Conservation (phyloP, 2,329 filamentous ascomycete species). For the Leptosphaerulina australis region DNA sequence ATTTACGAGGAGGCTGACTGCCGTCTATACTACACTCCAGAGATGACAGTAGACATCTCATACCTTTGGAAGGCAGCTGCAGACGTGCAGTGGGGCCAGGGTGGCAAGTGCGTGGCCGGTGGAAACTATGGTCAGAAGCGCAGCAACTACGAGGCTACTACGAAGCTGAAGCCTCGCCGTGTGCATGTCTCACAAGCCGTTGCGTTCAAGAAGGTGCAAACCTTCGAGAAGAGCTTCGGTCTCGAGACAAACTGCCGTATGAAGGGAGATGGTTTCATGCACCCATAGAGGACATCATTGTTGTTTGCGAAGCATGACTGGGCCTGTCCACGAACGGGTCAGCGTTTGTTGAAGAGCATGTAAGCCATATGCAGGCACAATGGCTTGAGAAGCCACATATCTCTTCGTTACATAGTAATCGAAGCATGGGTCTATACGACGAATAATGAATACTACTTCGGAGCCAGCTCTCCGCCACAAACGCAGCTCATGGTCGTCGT, state of each 20-base stretch:
- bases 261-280: constrained; percentile 44
- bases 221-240: constrained; percentile 36
- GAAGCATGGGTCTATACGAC: background rate
- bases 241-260: constrained; percentile 40
- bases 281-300: constrained; percentile 31
- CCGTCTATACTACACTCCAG: constrained; percentile 49
- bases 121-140: constrained; percentile 32
- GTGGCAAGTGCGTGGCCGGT: constrained; percentile 40
- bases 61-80: constrained; percentile 49
- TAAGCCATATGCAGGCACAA: constrained; percentile 8
- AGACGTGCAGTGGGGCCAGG: constrained; percentile 44
- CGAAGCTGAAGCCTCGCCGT: constrained; percentile 30
- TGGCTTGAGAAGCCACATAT: background rate
- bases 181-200: constrained; percentile 23
- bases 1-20: constrained; percentile 50
- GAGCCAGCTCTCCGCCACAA: background rate
- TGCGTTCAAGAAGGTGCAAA: constrained; percentile 28
- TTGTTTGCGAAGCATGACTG: constrained; percentile 1
- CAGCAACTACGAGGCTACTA: constrained; percentile 28
- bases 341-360: constrained; percentile 12
- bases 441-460: constrained; percentile 12
- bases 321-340: background rate
- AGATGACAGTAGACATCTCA: constrained; percentile 50
- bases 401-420: constrained; percentile 12
- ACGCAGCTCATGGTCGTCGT: background rate